These are phyloP conservation scores for Hypoxylon lienhwacheense DNA, from an alignment of 495 filamentous ascomycete species.

Conservation along the genomic window DNA sequence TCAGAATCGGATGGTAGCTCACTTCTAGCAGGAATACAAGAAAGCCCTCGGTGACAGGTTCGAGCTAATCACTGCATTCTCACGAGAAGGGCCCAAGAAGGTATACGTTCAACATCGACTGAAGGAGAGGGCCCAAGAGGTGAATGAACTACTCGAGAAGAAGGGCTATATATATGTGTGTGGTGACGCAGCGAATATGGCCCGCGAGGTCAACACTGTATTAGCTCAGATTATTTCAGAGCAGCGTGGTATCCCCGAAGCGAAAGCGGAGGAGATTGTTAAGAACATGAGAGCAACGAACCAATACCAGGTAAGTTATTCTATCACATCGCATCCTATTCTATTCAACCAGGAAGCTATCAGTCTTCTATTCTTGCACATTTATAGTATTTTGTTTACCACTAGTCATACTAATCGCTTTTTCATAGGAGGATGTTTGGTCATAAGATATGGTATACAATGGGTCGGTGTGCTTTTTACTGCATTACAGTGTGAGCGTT, in stretches of 20 bases:
- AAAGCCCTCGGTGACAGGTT: conserved; percentile 82
- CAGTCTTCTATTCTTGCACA: background rate
- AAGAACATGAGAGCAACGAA: conserved; percentile 92
- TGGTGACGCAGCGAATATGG: conserved; percentile 98
- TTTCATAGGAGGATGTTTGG: conserved; percentile 82
- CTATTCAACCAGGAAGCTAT: background rate
- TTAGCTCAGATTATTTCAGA: conserved; percentile 82
- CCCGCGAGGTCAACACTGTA: conserved; percentile 87
- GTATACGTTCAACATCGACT: conserved; percentile 97
- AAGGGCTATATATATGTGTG: conserved; percentile 98
- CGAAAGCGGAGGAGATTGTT: conserved; percentile 91
- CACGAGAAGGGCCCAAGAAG: conserved; percentile 79
- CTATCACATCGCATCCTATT: background rate
- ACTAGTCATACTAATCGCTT: conserved; percentile 30
- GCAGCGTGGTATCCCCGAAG: conserved; percentile 75
- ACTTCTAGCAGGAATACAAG: conserved; percentile 67
- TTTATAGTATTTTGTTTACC: background rate
- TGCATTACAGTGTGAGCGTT: conserved; percentile 32
- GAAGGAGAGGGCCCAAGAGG: conserved; percentile 74
- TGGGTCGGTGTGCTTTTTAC: conserved; percentile 21
- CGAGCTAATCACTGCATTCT: conserved; percentile 89
- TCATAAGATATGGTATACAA: conserved; percentile 54
- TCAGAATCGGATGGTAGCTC: conserved; percentile 11
- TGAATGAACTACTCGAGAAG: conserved; percentile 82
- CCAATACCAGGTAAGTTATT: conserved; percentile 79